Percentiles rank a stretch among this genome's conserved stretches.
Evolutionary conservation across 106 monocot species (phyloP).

Genomic region (Apostasia shenzhenica): DNA sequence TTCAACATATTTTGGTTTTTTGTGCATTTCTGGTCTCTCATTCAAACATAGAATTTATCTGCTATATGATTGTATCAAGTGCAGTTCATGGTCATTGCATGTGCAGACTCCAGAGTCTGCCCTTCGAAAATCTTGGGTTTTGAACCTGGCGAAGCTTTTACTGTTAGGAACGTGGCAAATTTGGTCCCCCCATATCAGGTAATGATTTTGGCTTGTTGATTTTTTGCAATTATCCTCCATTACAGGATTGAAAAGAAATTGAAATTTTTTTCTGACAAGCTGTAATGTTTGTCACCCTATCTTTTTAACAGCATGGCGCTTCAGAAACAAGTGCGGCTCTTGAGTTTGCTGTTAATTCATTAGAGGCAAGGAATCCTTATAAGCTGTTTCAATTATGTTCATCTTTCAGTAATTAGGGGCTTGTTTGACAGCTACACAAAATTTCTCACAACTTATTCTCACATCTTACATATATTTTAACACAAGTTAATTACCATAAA

Average conservation of each 20-base stretch:
- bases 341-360: slow-evolving; percentile 88
- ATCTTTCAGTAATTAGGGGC: not conserved
- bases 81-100: slow-evolving; percentile 98
- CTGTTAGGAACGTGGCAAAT: slow-evolving; percentile 86
- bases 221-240: not conserved
- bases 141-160: slow-evolving; percentile 96
- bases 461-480: no score
- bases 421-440: no score
- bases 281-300: not conserved
- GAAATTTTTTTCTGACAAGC: not conserved
- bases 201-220: not conserved
- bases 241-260: not conserved
- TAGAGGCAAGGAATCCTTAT: slow-evolving; percentile 37
- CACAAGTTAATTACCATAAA: no score
- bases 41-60: not conserved
- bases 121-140: slow-evolving; percentile 81
- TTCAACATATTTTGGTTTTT: not conserved
- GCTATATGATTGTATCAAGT: slow-evolving; percentile 17
- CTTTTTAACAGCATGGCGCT: slow-evolving; percentile 59
- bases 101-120: slow-evolving; percentile 97
- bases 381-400: not conserved
- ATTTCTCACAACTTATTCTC: no score
- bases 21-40: not conserved
- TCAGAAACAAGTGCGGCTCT: slow-evolving; percentile 96
- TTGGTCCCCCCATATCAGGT: slow-evolving; percentile 94